Evolutionary conservation across 345 rosid genomes (phyloP).

Genomic region (Draba incana): DNA sequence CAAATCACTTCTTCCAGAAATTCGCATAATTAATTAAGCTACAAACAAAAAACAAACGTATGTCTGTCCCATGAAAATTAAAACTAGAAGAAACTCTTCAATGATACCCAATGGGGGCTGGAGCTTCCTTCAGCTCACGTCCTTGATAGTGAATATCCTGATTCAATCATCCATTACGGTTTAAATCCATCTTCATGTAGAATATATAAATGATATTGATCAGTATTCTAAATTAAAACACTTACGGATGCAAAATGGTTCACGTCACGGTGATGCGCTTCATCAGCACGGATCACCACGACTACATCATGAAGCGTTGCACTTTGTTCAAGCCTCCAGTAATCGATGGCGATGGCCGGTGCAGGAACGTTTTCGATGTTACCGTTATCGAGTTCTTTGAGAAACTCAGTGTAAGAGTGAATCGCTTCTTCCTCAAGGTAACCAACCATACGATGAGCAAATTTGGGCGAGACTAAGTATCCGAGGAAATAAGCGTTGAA

Average conservation of each 20-base stretch:
- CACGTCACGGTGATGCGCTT: constrained; percentile 86
- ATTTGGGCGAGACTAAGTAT: constrained; percentile 68
- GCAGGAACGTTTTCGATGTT: constrained; percentile 76
- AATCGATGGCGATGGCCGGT: constrained; percentile 80
- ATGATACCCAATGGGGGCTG: constrained; percentile 74
- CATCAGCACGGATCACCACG: constrained; percentile 67
- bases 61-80: too few species aligned
- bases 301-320: constrained; percentile 76
- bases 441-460: constrained; percentile 79
- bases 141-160: constrained; percentile 73
- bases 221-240: not conserved
- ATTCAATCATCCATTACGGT: too few species aligned
- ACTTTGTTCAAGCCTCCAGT: constrained; percentile 66
- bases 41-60: too few species aligned
- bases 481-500: constrained; percentile 80
- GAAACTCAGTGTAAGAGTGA: constrained; percentile 78
- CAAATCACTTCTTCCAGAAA: too few species aligned
- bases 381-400: constrained; percentile 75
- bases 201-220: too few species aligned
- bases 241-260: constrained; percentile 85
- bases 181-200: too few species aligned
- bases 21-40: too few species aligned
- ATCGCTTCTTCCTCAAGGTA: constrained; percentile 91
- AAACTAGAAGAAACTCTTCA: too few species aligned
- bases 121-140: constrained; percentile 63